Base-by-base conservation (phyloP, 805 yeast genomes). In the Candida ficus region DNA sequence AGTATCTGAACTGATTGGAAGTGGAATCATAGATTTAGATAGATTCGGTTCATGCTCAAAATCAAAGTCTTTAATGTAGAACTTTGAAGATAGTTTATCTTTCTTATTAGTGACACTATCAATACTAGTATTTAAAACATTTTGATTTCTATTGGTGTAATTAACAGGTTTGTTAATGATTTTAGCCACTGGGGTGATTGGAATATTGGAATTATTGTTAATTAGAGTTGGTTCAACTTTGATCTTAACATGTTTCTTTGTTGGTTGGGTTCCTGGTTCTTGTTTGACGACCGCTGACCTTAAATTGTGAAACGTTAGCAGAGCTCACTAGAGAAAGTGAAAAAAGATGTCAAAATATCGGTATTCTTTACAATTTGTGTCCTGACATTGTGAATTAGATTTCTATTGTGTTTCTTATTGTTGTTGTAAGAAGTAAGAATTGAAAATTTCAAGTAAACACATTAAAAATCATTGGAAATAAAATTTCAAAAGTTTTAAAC, bases 11-110 rank as follows among this genome's bases (percentile, higher is more conserved):
- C 19, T 27, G 16, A 21, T 28, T 3, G n/a, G 29, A 18, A 42
- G n/a, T 27, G 51, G 49, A 7, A 49, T 45, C 4, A 32, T 44
- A 7, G 31, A 12, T 8, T 33, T 39, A 13, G 41, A 43, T 18
- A 28, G 35, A 12, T 20, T 23, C 14, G 19, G n/a, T 7, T 35
- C 43, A 19, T 41, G 41, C 7, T 39, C 46, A 18, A 37, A 27
- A 26, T 38, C 33, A 7, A 39, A n/a, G 19, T 38, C 45, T 4
- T 52, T 52, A 27, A 53, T 33, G 30, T 46, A 45, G 42, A 47
- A 52, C 37, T 50, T 53, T 6, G 54, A 35, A 17, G 54, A 39
- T n/a, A 35, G 9, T 20, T 50, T 37, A 19, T 49, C 54, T 22
- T 39, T 41, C 7, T 32, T 31, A n/a, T n/a, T 30, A 5, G 37